Conservation (phyloP, 1,284 basidiomycete genomes). For the Veloboletus limbatus region DNA sequence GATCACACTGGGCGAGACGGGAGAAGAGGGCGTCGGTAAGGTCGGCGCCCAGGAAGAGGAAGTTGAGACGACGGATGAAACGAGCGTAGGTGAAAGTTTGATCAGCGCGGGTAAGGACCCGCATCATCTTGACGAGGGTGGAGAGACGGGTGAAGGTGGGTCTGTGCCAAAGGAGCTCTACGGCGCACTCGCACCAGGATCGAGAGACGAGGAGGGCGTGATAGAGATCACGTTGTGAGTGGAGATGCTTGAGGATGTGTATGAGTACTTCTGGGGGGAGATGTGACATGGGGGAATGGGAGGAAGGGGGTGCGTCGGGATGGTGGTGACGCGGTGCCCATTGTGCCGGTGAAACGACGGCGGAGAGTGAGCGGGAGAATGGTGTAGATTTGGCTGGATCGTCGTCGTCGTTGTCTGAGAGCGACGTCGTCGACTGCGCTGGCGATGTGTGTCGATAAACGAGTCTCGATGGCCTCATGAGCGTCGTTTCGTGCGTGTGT, state of each 20-base stretch:
- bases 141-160: conserved; percentile 73
- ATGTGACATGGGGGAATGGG: conserved; percentile 48
- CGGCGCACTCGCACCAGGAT: conserved; percentile 93
- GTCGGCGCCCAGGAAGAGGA: conserved; percentile 69
- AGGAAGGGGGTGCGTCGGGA: conserved; percentile 26
- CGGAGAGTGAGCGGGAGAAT: conserved; percentile 41
- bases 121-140: conserved; percentile 78
- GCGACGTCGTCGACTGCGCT: conserved; percentile 48
- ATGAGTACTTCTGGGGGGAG: conserved; percentile 91
- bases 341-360: conserved; percentile 57
- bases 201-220: conserved; percentile 81
- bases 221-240: conserved; percentile 72
- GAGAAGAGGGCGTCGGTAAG: conserved; percentile 80
- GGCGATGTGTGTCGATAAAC: conserved; percentile 60
- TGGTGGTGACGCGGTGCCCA: conserved; percentile 52
- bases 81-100: conserved; percentile 86
- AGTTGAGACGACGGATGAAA: conserved; percentile 91
- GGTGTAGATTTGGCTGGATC: conserved; percentile 52
- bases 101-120: conserved; percentile 54
- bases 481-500: neutral
- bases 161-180: conserved; percentile 94
- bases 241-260: conserved; percentile 87
- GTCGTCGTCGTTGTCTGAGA: conserved; percentile 68
- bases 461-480: conserved; percentile 37
- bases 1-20: conserved; percentile 72